phyloP scores from a whole-genome alignment of 2,329 filamentous ascomycete genomes.

The Endocalyx cinctus region DNA sequence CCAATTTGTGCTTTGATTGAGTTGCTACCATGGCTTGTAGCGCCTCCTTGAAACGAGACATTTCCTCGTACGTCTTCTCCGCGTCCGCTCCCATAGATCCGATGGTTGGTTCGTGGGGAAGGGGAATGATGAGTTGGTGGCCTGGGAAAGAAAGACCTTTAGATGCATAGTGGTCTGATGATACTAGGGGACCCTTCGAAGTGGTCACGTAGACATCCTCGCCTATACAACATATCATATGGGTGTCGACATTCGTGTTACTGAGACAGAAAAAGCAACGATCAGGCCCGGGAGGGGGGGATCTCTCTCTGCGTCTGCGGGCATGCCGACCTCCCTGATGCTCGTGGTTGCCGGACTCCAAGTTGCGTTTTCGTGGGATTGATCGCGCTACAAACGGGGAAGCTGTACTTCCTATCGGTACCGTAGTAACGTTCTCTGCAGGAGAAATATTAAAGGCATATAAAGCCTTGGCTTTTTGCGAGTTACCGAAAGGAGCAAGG shows the following conservation, averaged over 20 bases:
- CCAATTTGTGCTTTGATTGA: slow-evolving; percentile 56
- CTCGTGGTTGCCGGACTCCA: too few relatives aligned
- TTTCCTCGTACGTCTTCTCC: slow-evolving; percentile 66
- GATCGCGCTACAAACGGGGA: slow-evolving; percentile 60
- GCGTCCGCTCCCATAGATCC: slow-evolving; percentile 59
- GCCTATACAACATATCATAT: slow-evolving; percentile 87
- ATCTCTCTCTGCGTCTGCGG: slow-evolving; percentile 39
- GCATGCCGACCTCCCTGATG: slow-evolving; percentile 41
- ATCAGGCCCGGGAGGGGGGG: slow-evolving; percentile 64
- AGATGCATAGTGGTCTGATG: slow-evolving; percentile 58
- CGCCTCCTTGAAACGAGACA: slow-evolving; percentile 72
- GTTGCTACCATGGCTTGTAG: slow-evolving; percentile 75
- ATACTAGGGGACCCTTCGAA: slow-evolving; percentile 83
- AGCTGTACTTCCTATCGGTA: slow-evolving; percentile 68
- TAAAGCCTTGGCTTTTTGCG: slow-evolving; percentile 71
- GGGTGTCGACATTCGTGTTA: slow-evolving; percentile 75
- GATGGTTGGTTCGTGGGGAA: slow-evolving; percentile 76
- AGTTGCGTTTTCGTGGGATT: slow-evolving; percentile 57
- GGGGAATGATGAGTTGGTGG: slow-evolving; percentile 87
- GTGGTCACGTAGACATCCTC: slow-evolving; percentile 85
- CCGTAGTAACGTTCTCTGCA: slow-evolving; percentile 51
- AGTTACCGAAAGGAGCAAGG: slow-evolving; percentile 72
- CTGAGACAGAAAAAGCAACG: slow-evolving; percentile 95
- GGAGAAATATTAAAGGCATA: slow-evolving; percentile 73
- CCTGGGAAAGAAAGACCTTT: slow-evolving; percentile 69